Evolutionary conservation across 2,329 filamentous ascomycete genomes (phyloP), one percentile per base, ranked within the genome.

Genomic region (Aphanocladium album): DNA sequence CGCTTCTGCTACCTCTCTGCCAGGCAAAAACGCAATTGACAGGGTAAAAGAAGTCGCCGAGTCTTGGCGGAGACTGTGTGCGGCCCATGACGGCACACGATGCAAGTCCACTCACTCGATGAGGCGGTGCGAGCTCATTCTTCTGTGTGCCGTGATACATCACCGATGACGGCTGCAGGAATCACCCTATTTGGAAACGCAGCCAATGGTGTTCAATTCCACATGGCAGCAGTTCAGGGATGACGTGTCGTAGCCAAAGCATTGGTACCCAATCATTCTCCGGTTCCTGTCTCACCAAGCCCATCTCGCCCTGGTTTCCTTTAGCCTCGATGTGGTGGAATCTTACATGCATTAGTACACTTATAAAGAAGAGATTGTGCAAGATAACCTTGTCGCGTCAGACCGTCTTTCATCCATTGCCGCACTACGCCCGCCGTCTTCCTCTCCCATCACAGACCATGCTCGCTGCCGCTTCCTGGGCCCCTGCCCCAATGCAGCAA

Each of bases 141-240:
- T 2, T 23, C 25, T 30, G n/a, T 43, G 21, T 19, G 7, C n/a
- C 30, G 16, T 56, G 41, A 47, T 30, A 25, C 25, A n/a, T 47
- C 41, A 43, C 41, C 41, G 41, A 56, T 56, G 53, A 56, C 53
- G 53, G 43, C 53, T 56, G 53, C 53, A 56, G 41, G 27, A 7
- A 30, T n/a, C 12, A 41, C 41, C 30, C 19, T 47, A 35, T 47
- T 19, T 27, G 30, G 53, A 19, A 8, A 37, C 41, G 6, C 12
- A 5, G 19, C 27, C 27, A 35, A 46, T 37, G 35, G 12, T 16
- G 4, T 39, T 16, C 16, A 12, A 39, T 47, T 47, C 11, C 3
- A 9, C 9, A 14, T 19, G 17, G 27, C 6, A 5, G 33, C 33
- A 14, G 14, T 17, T 7, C 3, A 27, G 35, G 30, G 30, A 25